Evolutionary conservation across 768 basidiomycete species (phyloP).

Genomic region (Podaxis carcinomalis): DNA sequence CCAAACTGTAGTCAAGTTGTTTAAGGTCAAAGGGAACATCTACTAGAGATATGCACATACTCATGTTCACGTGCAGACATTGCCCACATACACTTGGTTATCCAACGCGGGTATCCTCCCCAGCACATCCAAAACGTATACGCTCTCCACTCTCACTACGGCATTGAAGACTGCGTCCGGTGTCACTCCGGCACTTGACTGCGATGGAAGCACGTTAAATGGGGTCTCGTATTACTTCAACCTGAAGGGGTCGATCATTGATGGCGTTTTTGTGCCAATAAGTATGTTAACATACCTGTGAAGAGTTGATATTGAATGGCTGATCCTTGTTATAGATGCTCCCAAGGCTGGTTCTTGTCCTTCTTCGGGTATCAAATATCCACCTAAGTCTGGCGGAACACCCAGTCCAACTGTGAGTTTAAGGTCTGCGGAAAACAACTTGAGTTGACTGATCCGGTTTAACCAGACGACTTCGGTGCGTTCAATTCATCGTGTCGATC

Average conservation of each 20-base stretch:
- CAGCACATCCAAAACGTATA: constrained; percentile 50
- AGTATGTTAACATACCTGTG: constrained; percentile 28
- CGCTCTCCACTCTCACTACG: constrained; percentile 44
- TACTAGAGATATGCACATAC: constrained; percentile 27
- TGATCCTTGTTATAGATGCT: constrained; percentile 33
- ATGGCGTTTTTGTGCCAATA: constrained; percentile 60
- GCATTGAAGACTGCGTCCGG: constrained; percentile 55
- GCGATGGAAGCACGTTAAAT: constrained; percentile 24
- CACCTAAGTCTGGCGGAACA: constrained; percentile 43
- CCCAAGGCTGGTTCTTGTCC: constrained; percentile 47
- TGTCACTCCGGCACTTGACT: constrained; percentile 39
- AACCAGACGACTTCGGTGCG: constrained; percentile 2
- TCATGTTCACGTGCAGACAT: constrained; percentile 29
- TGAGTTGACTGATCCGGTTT: background rate
- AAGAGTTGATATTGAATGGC: background rate
- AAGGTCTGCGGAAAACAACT: background rate
- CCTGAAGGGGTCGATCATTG: constrained; percentile 59
- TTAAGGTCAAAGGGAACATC: constrained; percentile 35
- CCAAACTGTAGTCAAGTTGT: constrained; percentile 51
- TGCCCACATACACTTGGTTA: constrained; percentile 76
- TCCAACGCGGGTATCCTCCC: constrained; percentile 71
- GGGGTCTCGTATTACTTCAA: constrained; percentile 62
- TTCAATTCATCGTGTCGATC: background rate
- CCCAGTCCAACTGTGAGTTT: constrained; percentile 23
- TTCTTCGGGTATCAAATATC: constrained; percentile 56